Evolutionary conservation across 495 filamentous ascomycete genomes (phyloP).

Genomic region (Tuber umbilicatum): DNA sequence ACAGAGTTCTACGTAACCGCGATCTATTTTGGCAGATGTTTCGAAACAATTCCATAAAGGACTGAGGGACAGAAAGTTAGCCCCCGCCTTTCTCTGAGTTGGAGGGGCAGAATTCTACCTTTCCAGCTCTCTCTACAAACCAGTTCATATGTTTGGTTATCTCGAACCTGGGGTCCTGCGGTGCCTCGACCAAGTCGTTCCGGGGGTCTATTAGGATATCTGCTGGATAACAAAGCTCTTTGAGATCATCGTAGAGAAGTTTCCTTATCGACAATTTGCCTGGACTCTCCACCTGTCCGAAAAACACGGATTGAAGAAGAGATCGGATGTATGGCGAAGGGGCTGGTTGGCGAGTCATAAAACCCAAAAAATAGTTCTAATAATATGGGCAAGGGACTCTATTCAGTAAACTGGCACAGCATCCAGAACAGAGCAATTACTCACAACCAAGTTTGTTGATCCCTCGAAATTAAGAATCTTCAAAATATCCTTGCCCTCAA

Average conservation of each 20-base stretch:
- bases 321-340: slow-evolving; percentile 79
- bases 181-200: slow-evolving; percentile 68
- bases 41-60: slow-evolving; percentile 74
- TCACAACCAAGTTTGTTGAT: slow-evolving; percentile 60
- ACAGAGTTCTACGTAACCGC: slow-evolving; percentile 73
- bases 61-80: slow-evolving; percentile 45
- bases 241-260: slow-evolving; percentile 72
- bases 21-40: slow-evolving; percentile 84
- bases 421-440: slow-evolving; percentile 37
- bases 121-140: slow-evolving; percentile 65
- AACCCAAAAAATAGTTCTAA: slow-evolving; percentile 61
- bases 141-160: slow-evolving; percentile 70
- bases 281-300: slow-evolving; percentile 60
- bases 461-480: slow-evolving; percentile 63
- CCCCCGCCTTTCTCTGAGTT: neutral
- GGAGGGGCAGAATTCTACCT: slow-evolving; percentile 14
- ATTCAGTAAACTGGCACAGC: neutral
- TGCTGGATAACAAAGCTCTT: slow-evolving; percentile 65
- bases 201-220: slow-evolving; percentile 62
- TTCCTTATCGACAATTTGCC: slow-evolving; percentile 62
- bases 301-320: slow-evolving; percentile 68
- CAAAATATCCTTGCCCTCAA: slow-evolving; percentile 63
- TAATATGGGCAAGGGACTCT: slow-evolving; percentile 14
- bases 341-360: slow-evolving; percentile 71
- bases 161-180: slow-evolving; percentile 67